Conservation (phyloP, 1,284 basidiomycete species). For the Irpex lacteus region DNA sequence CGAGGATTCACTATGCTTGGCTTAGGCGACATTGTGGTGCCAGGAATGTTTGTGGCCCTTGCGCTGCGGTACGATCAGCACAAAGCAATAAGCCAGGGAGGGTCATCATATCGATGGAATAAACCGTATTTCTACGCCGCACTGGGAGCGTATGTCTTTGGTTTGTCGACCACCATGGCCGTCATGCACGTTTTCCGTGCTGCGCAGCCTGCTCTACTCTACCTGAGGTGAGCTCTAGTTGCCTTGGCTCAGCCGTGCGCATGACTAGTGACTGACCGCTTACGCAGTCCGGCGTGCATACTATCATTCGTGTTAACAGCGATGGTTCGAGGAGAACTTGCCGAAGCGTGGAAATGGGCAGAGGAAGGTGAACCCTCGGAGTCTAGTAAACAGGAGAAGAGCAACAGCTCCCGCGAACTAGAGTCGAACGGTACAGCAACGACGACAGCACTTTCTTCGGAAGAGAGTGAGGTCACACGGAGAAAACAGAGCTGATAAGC, state of each 20-base stretch:
- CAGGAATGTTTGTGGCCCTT: slow-evolving; percentile 87
- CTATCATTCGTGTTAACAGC: slow-evolving; percentile 57
- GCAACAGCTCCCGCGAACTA: not conserved
- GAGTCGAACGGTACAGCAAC: not conserved
- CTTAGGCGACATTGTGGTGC: slow-evolving; percentile 87
- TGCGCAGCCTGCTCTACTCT: slow-evolving; percentile 92
- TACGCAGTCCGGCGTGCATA: slow-evolving; percentile 63
- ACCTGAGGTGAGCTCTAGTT: slow-evolving; percentile 67
- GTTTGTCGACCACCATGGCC: slow-evolving; percentile 77
- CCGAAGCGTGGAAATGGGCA: slow-evolving; percentile 62
- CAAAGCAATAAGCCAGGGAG: slow-evolving; percentile 30
- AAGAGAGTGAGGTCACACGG: not conserved
- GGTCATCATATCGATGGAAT: slow-evolving; percentile 34
- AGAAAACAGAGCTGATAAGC: not conserved
- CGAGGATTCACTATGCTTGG: slow-evolving; percentile 90
- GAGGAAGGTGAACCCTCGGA: slow-evolving; percentile 34
- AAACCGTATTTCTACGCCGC: slow-evolving; percentile 83
- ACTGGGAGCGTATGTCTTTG: slow-evolving; percentile 75
- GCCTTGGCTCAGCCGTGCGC: not conserved
- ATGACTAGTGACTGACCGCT: slow-evolving; percentile 1
- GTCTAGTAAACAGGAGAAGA: not conserved
- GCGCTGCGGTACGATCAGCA: slow-evolving; percentile 86
- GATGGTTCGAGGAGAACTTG: slow-evolving; percentile 52
- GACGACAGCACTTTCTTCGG: not conserved
- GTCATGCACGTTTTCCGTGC: slow-evolving; percentile 84